A percentile compares a stretch with the other conserved stretches of the same genome.
phyloP scores from a whole-genome alignment of 176 grass and related monocot species.

The Poa annua region DNA sequence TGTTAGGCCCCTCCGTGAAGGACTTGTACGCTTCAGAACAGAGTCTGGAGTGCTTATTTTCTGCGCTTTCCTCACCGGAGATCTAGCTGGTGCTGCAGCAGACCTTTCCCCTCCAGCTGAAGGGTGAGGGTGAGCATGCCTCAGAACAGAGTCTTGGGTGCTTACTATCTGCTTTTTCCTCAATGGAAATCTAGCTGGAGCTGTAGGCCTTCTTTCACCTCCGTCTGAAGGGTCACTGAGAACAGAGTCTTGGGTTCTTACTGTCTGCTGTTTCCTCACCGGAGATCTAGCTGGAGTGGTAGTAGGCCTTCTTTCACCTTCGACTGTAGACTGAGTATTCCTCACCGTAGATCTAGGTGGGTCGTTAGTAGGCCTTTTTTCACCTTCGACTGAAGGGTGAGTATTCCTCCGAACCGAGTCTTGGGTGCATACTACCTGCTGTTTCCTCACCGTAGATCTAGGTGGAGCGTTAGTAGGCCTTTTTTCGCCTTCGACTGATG shows the following conservation, averaged over 20 bases:
- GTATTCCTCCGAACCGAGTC: constrained; percentile 35
- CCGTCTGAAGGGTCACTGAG: constrained; percentile 31
- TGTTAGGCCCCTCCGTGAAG: constrained; percentile 36
- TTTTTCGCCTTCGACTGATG: neutral
- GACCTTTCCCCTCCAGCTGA: neutral
- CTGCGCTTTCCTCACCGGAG: constrained; percentile 24
- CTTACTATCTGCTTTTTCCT: constrained; percentile 35
- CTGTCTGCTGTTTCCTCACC: constrained; percentile 29
- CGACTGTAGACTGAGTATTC: neutral
- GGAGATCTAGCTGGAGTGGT: neutral
- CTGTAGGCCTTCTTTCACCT: no score
- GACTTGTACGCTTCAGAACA: constrained; percentile 30
- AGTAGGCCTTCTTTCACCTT: neutral
- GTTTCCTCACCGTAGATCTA: neutral
- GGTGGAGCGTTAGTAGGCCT: neutral
- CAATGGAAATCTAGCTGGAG: neutral
- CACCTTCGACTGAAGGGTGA: neutral
- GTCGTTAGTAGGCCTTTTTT: neutral
- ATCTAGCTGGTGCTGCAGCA: neutral
- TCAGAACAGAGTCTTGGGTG: constrained; percentile 32
- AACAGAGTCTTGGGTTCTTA: constrained; percentile 37
- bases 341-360: neutral
- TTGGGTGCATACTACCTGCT: constrained; percentile 26
- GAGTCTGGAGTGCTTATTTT: constrained; percentile 39
- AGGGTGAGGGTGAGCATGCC: neutral